These are phyloP conservation scores for Alternaria panax DNA, from an alignment of 2,329 filamentous ascomycete genomes.

Conservation along the genomic window DNA sequence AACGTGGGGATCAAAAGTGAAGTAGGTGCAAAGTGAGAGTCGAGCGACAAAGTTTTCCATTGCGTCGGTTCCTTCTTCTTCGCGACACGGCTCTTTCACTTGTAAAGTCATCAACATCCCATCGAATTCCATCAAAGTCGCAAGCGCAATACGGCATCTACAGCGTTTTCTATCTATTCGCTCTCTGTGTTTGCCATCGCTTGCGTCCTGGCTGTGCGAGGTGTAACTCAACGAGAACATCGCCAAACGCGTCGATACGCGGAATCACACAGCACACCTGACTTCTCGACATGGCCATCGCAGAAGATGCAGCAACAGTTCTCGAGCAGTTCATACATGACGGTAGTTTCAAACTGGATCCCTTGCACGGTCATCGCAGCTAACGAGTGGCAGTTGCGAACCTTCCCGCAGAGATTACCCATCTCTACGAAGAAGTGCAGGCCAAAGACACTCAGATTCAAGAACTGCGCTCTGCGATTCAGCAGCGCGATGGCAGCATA, in stretches of 20 bases:
- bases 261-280: not conserved
- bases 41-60: not conserved
- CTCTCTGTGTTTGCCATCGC: not conserved
- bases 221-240: not conserved
- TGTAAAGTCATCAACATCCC: slow-evolving; percentile 24
- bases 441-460: slow-evolving; percentile 78
- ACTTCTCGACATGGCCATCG: slow-evolving; percentile 40
- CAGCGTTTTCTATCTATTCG: not conserved
- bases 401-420: slow-evolving; percentile 80
- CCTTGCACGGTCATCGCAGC: not conserved
- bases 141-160: slow-evolving; percentile 2
- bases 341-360: slow-evolving; percentile 51
- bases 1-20: not conserved
- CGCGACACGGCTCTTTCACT: slow-evolving; percentile 17
- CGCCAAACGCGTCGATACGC: slow-evolving; percentile 3
- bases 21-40: not conserved
- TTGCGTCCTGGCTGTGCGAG: not conserved
- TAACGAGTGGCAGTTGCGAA: slow-evolving; percentile 66
- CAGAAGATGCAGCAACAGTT: slow-evolving; percentile 71
- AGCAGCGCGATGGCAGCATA: slow-evolving; percentile 74
- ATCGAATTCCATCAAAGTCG: slow-evolving; percentile 28
- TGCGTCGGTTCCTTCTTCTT: slow-evolving; percentile 14
- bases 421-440: slow-evolving; percentile 82
- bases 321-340: slow-evolving; percentile 81
- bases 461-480: slow-evolving; percentile 72